phyloP scores from a whole-genome alignment of 1,284 basidiomycete species.

The Phlebopus sp. region DNA sequence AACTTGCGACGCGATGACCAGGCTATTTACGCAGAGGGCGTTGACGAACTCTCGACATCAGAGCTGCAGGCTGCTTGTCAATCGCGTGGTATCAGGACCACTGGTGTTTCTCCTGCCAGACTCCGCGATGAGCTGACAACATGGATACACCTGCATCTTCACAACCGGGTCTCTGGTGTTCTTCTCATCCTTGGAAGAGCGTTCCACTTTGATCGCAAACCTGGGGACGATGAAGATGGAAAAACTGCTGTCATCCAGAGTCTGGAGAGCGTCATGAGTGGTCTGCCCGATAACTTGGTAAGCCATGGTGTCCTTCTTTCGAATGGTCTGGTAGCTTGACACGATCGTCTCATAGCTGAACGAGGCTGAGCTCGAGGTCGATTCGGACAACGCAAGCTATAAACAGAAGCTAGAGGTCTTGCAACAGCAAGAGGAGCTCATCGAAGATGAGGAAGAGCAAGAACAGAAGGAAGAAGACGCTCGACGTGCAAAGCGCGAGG shows the following conservation, averaged over 20 bases:
- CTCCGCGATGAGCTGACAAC: constrained; percentile 87
- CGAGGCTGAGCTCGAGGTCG: constrained; percentile 95
- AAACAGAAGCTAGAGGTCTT: constrained; percentile 98
- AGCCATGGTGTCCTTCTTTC: constrained; percentile 27
- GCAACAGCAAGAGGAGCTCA: constrained; percentile 98
- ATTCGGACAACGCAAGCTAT: constrained; percentile 91
- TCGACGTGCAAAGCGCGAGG: constrained; percentile 79
- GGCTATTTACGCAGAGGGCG: constrained; percentile 86
- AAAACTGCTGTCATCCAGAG: constrained; percentile 74
- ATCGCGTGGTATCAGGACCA: constrained; percentile 89
- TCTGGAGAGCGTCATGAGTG: constrained; percentile 89
- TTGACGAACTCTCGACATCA: constrained; percentile 84
- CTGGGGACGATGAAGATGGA: constrained; percentile 72
- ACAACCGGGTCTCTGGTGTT: constrained; percentile 88
- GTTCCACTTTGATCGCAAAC: constrained; percentile 87
- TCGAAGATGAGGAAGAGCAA: constrained; percentile 98
- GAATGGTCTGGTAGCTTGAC: constrained; percentile 3
- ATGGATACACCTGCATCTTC: constrained; percentile 93
- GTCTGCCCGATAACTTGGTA: constrained; percentile 92
- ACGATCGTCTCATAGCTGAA: constrained; percentile 61
- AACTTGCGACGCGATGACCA: constrained; percentile 92
- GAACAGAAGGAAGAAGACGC: constrained; percentile 95
- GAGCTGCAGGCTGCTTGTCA: constrained; percentile 95
- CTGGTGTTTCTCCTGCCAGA: constrained; percentile 78
- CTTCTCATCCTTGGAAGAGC: constrained; percentile 91